phyloP scores from a whole-genome alignment of 2,329 filamentous ascomycete species.

The Exophiala mesophila region DNA sequence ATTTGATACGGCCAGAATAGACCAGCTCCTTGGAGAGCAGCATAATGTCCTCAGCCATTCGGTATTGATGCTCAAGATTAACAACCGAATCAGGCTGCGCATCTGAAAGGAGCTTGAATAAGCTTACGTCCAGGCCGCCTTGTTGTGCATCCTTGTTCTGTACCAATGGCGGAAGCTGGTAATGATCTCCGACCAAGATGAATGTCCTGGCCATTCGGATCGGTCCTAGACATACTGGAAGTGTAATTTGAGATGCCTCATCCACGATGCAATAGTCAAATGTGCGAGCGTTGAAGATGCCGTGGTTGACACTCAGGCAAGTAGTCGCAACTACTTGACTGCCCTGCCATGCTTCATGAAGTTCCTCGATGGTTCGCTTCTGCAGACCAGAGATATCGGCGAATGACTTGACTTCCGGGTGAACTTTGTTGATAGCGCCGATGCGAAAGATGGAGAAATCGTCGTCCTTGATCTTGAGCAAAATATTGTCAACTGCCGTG shows the following conservation, averaged over 20 bases:
- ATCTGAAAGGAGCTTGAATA: slow-evolving; percentile 92
- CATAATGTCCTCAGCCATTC: slow-evolving; percentile 98
- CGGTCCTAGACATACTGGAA: slow-evolving; percentile 89
- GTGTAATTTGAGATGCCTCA: slow-evolving; percentile 93
- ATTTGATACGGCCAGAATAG: slow-evolving; percentile 85
- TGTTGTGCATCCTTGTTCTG: slow-evolving; percentile 82
- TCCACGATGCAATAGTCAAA: slow-evolving; percentile 99
- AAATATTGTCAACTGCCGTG: slow-evolving; percentile 95
- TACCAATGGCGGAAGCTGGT: slow-evolving; percentile 89
- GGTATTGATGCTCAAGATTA: slow-evolving; percentile 91
- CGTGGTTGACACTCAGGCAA: slow-evolving; percentile 85
- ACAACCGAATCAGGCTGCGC: slow-evolving; percentile 81
- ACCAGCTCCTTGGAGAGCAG: slow-evolving; percentile 86
- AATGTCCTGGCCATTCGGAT: slow-evolving; percentile 91
- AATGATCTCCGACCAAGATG: slow-evolving; percentile 92
- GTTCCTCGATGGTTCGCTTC: slow-evolving; percentile 73
- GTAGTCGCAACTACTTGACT: slow-evolving; percentile 91
- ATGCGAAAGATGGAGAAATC: slow-evolving; percentile 77
- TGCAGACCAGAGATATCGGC: slow-evolving; percentile 70
- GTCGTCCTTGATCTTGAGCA: slow-evolving; percentile 81
- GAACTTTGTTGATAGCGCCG: slow-evolving; percentile 77
- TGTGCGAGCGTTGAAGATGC: slow-evolving; percentile 77
- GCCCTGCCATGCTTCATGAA: slow-evolving; percentile 76
- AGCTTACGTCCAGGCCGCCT: slow-evolving; percentile 82
- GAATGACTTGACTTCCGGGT: slow-evolving; percentile 81